A percentile compares a stretch with the other conserved stretches of the same genome.
phyloP scores from a whole-genome alignment of 2,329 filamentous ascomycete species.

The Epichloe hybrida region DNA sequence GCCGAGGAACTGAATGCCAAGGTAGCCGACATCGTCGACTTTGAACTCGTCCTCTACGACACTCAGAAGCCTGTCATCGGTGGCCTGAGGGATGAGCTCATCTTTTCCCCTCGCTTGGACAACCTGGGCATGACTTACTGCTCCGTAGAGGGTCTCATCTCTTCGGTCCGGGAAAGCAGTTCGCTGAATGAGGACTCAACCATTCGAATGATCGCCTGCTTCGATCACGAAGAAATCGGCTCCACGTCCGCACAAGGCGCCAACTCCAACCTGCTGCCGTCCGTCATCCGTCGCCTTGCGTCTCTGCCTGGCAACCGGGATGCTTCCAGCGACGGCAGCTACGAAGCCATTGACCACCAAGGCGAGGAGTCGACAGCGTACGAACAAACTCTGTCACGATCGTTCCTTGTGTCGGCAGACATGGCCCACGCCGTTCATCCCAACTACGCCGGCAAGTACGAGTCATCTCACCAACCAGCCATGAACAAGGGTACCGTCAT shows the following conservation, averaged over 20 bases:
- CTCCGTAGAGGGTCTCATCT: constrained; percentile 70
- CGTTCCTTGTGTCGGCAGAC: constrained; percentile 89
- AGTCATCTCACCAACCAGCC: constrained; percentile 76
- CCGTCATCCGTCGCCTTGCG: constrained; percentile 74
- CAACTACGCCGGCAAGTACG: constrained; percentile 88
- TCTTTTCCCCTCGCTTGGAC: constrained; percentile 91
- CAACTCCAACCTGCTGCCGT: constrained; percentile 79
- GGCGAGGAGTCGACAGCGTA: constrained; percentile 64
- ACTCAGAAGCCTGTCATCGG: constrained; percentile 84
- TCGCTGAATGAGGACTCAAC: constrained; percentile 62
- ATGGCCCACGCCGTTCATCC: constrained; percentile 97
- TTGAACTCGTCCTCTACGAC: constrained; percentile 94
- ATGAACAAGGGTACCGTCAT: constrained; percentile 96
- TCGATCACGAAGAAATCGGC: constrained; percentile 97
- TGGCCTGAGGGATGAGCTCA: constrained; percentile 82
- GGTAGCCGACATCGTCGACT: constrained; percentile 68
- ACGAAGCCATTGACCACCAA: constrained; percentile 44
- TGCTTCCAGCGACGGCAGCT: constrained; percentile 48
- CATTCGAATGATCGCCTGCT: constrained; percentile 86
- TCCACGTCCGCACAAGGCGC: constrained; percentile 87
- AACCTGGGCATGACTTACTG: constrained; percentile 97
- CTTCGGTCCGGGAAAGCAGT: constrained; percentile 51
- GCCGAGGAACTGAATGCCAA: constrained; percentile 63
- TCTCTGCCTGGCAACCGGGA: constrained; percentile 56
- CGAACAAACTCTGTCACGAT: constrained; percentile 82